Conservation (phyloP, 2,329 filamentous ascomycete species). For the Ascocoryne sarcoides region DNA sequence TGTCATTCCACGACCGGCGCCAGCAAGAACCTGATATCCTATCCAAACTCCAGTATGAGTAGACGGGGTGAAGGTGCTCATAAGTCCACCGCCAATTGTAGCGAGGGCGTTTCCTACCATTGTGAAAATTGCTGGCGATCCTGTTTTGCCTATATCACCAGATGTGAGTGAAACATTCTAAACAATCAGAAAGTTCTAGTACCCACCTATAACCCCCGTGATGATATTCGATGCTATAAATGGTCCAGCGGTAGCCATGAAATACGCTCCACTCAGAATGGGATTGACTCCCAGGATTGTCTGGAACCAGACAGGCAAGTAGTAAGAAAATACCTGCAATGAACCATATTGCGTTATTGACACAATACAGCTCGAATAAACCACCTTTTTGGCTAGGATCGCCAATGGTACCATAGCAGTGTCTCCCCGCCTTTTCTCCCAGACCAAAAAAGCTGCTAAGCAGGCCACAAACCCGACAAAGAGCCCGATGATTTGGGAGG, state of each 20-base stretch:
- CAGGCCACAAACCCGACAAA: constrained; percentile 18
- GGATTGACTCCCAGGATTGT: constrained; percentile 30
- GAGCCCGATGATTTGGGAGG: constrained; percentile 26
- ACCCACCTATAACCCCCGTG: constrained; percentile 16
- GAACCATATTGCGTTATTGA: constrained; percentile 22
- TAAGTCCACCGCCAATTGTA: constrained; percentile 2
- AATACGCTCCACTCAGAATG: constrained; percentile 21
- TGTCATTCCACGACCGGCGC: neutral
- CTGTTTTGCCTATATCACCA: constrained; percentile 20
- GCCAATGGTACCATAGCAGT: constrained; percentile 31
- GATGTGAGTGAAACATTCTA: neutral
- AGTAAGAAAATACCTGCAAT: constrained; percentile 37
- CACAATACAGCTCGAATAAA: constrained; percentile 25
- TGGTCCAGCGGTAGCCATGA: constrained; percentile 17
- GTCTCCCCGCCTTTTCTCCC: constrained; percentile 11
- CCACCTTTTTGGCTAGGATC: constrained; percentile 29
- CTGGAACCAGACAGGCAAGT: constrained; percentile 38
- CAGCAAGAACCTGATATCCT: neutral
- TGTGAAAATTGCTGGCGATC: constrained; percentile 28
- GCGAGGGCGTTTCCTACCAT: constrained; percentile 25
- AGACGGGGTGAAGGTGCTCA: neutral
- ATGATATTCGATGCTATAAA: constrained; percentile 12
- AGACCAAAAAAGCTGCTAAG: constrained; percentile 12
- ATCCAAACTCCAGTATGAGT: neutral
- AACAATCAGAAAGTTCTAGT: neutral